Percentiles rank a stretch among this genome's conserved stretches.
phyloP scores from a whole-genome alignment of 2,329 filamentous ascomycete genomes.

The Colletotrichum orchidophilum region DNA sequence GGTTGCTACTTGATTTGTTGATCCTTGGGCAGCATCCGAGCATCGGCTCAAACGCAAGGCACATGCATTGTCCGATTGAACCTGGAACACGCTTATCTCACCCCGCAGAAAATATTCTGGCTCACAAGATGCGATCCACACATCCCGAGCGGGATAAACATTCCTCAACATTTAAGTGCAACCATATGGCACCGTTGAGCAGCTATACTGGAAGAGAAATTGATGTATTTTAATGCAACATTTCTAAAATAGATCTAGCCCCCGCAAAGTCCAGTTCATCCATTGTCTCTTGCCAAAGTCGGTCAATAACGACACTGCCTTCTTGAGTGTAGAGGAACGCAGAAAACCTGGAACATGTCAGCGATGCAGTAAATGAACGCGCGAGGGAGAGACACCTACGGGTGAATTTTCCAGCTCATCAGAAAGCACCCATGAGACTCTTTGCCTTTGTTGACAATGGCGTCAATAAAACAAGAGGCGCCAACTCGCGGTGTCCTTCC shows the following conservation, averaged over 20 bases:
- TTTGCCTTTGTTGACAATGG: constrained; percentile 51
- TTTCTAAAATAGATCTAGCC: neutral
- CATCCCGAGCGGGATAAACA: neutral
- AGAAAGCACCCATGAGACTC: constrained; percentile 59
- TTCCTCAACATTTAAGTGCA: neutral
- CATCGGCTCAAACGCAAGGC: neutral
- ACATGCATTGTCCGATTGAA: neutral
- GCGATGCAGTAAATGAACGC: too few species aligned
- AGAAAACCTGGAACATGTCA: neutral
- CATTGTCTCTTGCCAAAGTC: constrained; percentile 51
- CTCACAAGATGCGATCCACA: neutral
- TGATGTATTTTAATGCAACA: too few species aligned
- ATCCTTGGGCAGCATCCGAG: neutral
- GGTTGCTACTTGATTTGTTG: neutral
- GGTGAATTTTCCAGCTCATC: constrained; percentile 53
- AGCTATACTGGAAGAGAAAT: too few species aligned
- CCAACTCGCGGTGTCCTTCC: constrained; percentile 46
- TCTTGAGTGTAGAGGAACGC: constrained; percentile 44
- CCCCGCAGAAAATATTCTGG: neutral
- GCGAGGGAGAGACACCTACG: constrained; percentile 46
- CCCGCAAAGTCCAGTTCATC: constrained; percentile 45
- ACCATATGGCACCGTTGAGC: too few species aligned
- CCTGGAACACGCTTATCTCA: neutral
- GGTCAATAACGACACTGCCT: constrained; percentile 45
- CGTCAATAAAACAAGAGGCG: constrained; percentile 56